Base-by-base conservation (phyloP, 2,329 filamentous ascomycete genomes). In the Pestalotiopsis sp. region DNA sequence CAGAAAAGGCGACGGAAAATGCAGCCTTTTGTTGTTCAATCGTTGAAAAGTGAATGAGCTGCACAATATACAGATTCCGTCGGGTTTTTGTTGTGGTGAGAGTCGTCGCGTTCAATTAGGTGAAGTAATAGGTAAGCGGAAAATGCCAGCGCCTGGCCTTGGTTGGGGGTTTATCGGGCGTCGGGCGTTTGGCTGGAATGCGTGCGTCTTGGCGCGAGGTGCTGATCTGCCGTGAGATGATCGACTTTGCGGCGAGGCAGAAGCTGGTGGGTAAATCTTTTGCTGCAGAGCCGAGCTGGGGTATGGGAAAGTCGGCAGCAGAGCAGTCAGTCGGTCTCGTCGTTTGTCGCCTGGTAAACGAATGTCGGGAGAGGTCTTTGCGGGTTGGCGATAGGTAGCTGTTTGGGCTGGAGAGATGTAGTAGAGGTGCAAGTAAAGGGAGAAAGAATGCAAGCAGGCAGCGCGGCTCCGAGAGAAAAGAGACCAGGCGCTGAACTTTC, bases 301-400 rank as follows among this genome's bases (percentile, higher is more conserved):
- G 27, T 59, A 13, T 13, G 23, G 12, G 23, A 13, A 36, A 36
- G 5, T 31, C 45, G 14, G 20, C 14, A 20, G 57, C 57, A 27
- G 23, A 36, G 57, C 57, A 27, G 27, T 59, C 27, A 36, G 27
- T 59, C 27, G 57, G 57, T 17, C 27, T 27, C 57, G 23, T 59
- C 27, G 57, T 59, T n/a, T 27, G 61, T 64, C 61, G 61, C 36
- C 39, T 12, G n/a, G 20, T 62, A 64, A 64, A 49, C 61, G 61
- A 64, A 52, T 64, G 61, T 64, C 38, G 61, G 23, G 61, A 36
- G 31, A 36, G 39, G 59, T 41, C 12, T 62, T 13, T 27, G 11
- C 11, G 59, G 17, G 25, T 62, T 59, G 59, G 59, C 59, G 59
- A 23, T 38, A 41, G 11, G 25, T 4, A 38, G 27, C 14, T n/a